Percentiles rank a stretch among this genome's conserved stretches.
phyloP scores from a whole-genome alignment of 148 eudicot genomes.

The Euryodendron excelsum region DNA sequence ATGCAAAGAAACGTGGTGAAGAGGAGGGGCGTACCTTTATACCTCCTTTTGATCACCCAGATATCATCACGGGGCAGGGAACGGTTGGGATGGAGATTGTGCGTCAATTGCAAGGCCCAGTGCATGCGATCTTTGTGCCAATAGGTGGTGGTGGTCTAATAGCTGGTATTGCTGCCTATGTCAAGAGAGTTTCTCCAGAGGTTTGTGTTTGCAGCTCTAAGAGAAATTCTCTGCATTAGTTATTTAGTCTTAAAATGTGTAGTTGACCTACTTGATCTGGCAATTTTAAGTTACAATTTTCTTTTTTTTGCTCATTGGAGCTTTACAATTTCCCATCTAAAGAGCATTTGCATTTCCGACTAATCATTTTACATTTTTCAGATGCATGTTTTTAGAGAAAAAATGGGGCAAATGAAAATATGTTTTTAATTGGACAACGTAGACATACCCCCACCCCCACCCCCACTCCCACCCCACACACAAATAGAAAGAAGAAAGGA shows the following conservation, averaged over 20 bases:
- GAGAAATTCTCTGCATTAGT: not conserved
- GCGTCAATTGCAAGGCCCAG: constrained; percentile 59
- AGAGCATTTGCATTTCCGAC: not conserved
- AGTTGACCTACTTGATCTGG: not conserved
- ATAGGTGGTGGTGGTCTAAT: constrained; percentile 97
- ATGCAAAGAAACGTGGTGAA: constrained; percentile 66
- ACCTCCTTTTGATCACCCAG: constrained; percentile 97
- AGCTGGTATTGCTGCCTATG: constrained; percentile 95
- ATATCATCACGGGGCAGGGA: constrained; percentile 89
- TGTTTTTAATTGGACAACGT: not conserved
- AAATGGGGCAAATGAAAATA: not conserved
- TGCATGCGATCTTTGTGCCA: constrained; percentile 95
- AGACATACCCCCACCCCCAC: too few species aligned
- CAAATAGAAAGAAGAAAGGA: too few species aligned
- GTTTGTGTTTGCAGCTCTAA: constrained; percentile 28
- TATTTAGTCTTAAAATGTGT: not conserved
- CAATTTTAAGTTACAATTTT: not conserved
- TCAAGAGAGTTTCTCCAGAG: constrained; percentile 89
- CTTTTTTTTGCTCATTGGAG: not conserved
- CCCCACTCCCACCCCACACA: too few species aligned
- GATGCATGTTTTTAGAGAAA: not conserved
- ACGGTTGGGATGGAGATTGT: constrained; percentile 96
- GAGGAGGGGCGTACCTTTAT: constrained; percentile 83
- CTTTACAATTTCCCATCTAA: not conserved
- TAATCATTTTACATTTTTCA: not conserved